These are phyloP conservation scores for Conticribra weissflogii DNA, from an alignment of 108 stramenopile genomes.

Conservation along the genomic window DNA sequence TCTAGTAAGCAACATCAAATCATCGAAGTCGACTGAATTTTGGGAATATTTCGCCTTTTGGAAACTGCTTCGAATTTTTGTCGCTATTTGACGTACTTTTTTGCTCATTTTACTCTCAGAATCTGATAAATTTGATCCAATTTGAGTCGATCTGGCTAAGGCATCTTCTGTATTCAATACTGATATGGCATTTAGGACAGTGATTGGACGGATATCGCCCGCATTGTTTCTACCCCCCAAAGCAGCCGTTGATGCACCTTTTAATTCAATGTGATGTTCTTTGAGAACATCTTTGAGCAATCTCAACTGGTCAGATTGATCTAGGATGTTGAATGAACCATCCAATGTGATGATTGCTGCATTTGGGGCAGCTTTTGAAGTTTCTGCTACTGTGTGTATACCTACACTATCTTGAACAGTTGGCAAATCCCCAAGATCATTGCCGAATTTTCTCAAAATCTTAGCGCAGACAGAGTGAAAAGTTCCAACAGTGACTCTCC, in stretches of 20 bases:
- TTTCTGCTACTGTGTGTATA: conserved; percentile 1
- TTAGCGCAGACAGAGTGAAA: conserved; percentile 90
- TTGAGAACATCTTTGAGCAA: conserved; percentile 65
- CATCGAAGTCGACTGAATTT: conserved; percentile 93
- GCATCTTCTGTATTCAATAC: conserved; percentile 45
- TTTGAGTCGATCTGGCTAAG: conserved; percentile 20
- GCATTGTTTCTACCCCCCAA: conserved; percentile 7
- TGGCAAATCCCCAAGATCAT: conserved; percentile 52
- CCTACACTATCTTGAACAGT: conserved; percentile 44
- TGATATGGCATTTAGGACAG: conserved; percentile 66
- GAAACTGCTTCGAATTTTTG: conserved; percentile 63
- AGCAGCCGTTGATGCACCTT: conserved; percentile 11
- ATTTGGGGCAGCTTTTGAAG: conserved; percentile 10
- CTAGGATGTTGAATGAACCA: conserved; percentile 72
- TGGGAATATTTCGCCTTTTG: conserved; percentile 62
- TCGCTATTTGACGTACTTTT: conserved; percentile 50
- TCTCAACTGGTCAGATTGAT: conserved; percentile 73
- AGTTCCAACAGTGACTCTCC: conserved; percentile 76
- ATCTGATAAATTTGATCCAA: conserved; percentile 19
- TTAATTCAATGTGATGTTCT: conserved; percentile 51
- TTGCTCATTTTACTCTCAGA: conserved; percentile 17
- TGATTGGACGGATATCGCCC: conserved; percentile 56
- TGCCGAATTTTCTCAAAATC: conserved; percentile 75
- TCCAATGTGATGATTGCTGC: conserved; percentile 39
- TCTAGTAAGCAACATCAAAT: conserved; percentile 82